A percentile compares a stretch with the other conserved stretches of the same genome.
phyloP scores from a whole-genome alignment of 2,329 filamentous ascomycete species.

The Diaporthe capsici region DNA sequence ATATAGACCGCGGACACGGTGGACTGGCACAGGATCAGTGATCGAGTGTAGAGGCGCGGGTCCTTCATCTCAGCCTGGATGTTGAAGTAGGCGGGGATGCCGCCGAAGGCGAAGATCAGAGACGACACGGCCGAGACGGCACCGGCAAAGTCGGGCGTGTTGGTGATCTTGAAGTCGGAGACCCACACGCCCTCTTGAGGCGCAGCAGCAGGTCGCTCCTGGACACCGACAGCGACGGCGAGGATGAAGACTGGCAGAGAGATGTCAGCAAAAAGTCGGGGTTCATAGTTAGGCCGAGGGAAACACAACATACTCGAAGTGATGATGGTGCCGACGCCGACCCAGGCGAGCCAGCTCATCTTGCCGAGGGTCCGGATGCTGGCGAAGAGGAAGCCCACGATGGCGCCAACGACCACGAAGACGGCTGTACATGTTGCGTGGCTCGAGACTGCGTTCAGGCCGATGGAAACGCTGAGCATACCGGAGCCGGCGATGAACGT shows the following conservation, averaged over 20 bases:
- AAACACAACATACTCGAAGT: slow-evolving; percentile 43
- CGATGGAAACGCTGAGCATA: slow-evolving; percentile 44
- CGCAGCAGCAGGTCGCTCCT: slow-evolving; percentile 68
- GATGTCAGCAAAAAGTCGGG: background rate
- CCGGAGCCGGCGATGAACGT: slow-evolving; percentile 46
- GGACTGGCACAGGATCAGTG: slow-evolving; percentile 45
- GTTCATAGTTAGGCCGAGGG: background rate
- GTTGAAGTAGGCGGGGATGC: slow-evolving; percentile 67
- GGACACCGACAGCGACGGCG: slow-evolving; percentile 54
- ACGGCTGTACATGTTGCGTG: slow-evolving; percentile 47
- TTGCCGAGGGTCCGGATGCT: slow-evolving; percentile 43
- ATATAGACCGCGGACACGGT: slow-evolving; percentile 49
- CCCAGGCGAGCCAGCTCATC: slow-evolving; percentile 54
- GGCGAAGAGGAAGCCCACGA: slow-evolving; percentile 46
- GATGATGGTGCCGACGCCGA: slow-evolving; percentile 63
- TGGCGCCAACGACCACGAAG: slow-evolving; percentile 47
- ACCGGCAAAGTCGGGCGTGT: slow-evolving; percentile 63
- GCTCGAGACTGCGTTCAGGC: slow-evolving; percentile 47
- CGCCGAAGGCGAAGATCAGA: slow-evolving; percentile 69
- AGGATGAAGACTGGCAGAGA: slow-evolving; percentile 55
- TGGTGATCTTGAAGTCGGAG: slow-evolving; percentile 66
- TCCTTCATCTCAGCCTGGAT: slow-evolving; percentile 71
- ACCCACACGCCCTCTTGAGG: slow-evolving; percentile 60
- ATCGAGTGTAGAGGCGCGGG: slow-evolving; percentile 61
- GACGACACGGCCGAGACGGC: slow-evolving; percentile 67